Evolutionary conservation across 305 asterid genomes (phyloP).

Genomic region (Fraxinus latifolia): DNA sequence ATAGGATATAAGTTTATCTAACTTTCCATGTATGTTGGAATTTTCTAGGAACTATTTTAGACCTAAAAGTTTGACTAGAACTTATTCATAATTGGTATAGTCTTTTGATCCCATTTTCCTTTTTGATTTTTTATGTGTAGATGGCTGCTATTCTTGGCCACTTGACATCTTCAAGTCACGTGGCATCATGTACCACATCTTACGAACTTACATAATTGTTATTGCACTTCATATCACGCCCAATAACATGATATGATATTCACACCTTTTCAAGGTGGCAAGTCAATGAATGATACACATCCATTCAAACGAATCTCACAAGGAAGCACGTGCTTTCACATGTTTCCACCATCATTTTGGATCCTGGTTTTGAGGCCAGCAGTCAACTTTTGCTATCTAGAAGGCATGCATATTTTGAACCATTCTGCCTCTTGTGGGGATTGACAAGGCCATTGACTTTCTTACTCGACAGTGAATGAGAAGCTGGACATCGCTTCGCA

Average conservation of each 20-base stretch:
- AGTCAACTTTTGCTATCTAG: not conserved
- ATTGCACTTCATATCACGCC: conserved; percentile 8
- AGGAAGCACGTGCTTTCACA: not conserved
- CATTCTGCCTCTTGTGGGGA: not conserved
- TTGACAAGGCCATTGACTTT: not conserved
- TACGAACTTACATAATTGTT: not conserved
- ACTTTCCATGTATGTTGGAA: not conserved
- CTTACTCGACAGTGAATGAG: not conserved
- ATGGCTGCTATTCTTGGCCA: conserved; percentile 21
- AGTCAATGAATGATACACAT: not conserved
- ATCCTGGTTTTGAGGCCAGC: not conserved
- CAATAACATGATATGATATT: not conserved
- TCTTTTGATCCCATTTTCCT: conserved; percentile 8
- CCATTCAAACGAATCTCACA: not conserved
- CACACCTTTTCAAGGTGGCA: not conserved
- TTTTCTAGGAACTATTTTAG: not conserved
- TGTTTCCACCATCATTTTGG: not conserved
- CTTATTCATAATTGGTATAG: not conserved
- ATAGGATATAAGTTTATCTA: not conserved
- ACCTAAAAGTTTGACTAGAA: not conserved
- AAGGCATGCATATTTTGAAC: not conserved
- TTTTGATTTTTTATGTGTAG: conserved; percentile 21
- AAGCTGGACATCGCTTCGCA: not conserved
- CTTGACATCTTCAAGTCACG: conserved; percentile 19
- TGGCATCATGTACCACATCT: conserved; percentile 22